Evolutionary conservation across 2,329 filamentous ascomycete genomes (phyloP), one percentile per base, ranked within the genome.

Genomic region (Lachnellula occidentalis): DNA sequence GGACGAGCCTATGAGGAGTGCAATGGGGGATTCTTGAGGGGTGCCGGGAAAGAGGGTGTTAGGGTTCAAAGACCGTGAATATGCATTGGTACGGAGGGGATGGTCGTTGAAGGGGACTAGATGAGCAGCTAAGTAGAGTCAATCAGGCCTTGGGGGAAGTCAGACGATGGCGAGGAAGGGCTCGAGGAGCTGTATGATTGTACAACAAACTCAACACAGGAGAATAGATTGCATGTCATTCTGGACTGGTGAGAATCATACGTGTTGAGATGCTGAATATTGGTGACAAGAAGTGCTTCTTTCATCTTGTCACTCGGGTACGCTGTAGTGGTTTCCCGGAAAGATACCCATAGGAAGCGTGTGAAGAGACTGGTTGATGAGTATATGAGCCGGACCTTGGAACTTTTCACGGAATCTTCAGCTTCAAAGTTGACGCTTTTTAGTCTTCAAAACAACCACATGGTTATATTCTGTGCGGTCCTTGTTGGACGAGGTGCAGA

Each of bases 1-100:
- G 94, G 94, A 67, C 85, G 95, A 69, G 94, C 94, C 55, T 99
- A 95, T 79, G 94, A 99, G 75, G 94, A 99, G 79, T 96, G 94
- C 76, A 96, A 99, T 78, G 58, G 58, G 24, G 66, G 64, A 45
- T 69, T 70, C 58, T 59, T 68, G 51, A 64, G 63, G 58, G 60
- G 60, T 39, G 50, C 49, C 21, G 63, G 62, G 19, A 67, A 63
- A 60, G 66, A 67, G 48, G 64, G 66, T 22, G 49, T 67, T 48
- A 61, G 66, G 54, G 53, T 64, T 47, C 57, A 62, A n/a, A 60
- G 66, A 60, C 60, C 61, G 34, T 65, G 27, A 31, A 31, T 8
- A 43, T 37, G 55, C 45, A 46, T 31, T 37, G 19, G 24, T 21
- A 36, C 36, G 41, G 27, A 48, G n/a, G 24, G 45, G 14, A 27